Base-by-base conservation (phyloP, 306 rosid species). In the Arachis stenosperma region DNA sequence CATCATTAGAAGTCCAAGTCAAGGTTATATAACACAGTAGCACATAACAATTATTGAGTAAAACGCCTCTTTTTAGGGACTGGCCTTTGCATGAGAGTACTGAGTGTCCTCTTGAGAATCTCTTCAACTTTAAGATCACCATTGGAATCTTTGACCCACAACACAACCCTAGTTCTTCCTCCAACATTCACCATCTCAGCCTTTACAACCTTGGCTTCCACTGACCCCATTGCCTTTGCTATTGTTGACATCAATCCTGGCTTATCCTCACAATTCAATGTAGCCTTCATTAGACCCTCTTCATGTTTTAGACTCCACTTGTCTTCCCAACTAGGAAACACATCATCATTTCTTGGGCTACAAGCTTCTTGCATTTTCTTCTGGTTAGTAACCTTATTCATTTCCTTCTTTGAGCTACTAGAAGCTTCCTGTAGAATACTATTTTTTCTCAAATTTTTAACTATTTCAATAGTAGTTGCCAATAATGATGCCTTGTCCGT, bases 401-500 rank as follows among this genome's bases (percentile, higher is more conserved):
- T n/a, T 52, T 14, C 57, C 3, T 52, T 52, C 27, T n/a, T 52
- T 52, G 57, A 14, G 29, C 57, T 52, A 6, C 27, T 52, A 14
- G 27, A 17, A 13, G 14, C 57, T 50, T 67, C 79, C 48, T 65
- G 68, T 36, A 61, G 33, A 50, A 69, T 17, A 12, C 71, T 55
- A 36, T 14, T 76, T 79, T 72, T 82, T 79, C 83, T 78, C 69
- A 89, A 80, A 82, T 78, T 88, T 74, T 56, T 86, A 75, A 91
- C 83, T 50, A 70, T 79, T 75, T 75, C 72, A 39, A 91, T 80
- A 12, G 90, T 83, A 82, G 88, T 91, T 3, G 61, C 77, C 46
- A 91, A 84, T 48, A 89, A 78, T 9, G 88, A 75, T 46, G 92
- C 96, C 79, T 91, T 91, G 95, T 89, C 89, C 85, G 72, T 83